Conservation (phyloP, 768 basidiomycete species). For the Leccinum subtestaceum region DNA sequence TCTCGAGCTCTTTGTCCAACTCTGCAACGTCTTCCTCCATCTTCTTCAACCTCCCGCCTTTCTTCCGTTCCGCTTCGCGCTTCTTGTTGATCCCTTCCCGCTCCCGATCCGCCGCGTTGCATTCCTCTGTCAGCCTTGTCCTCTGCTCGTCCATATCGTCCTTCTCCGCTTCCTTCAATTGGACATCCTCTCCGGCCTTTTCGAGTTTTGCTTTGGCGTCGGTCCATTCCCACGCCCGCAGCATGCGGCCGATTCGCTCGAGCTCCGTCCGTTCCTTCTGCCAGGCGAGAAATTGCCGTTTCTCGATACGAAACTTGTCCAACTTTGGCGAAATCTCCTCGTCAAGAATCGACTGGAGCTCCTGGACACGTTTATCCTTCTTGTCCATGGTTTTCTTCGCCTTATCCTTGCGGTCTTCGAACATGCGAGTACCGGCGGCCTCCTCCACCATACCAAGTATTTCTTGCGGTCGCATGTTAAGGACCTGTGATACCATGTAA, state of each 20-base stretch:
- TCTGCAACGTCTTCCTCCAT: slow-evolving; percentile 78
- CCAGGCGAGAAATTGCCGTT: slow-evolving; percentile 82
- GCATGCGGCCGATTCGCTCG: slow-evolving; percentile 74
- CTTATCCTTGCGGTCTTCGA: slow-evolving; percentile 97
- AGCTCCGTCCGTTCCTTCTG: slow-evolving; percentile 89
- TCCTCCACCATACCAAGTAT: slow-evolving; percentile 99
- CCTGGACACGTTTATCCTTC: slow-evolving; percentile 94
- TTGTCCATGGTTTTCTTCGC: slow-evolving; percentile 94
- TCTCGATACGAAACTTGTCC: slow-evolving; percentile 85
- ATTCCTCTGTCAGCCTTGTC: slow-evolving; percentile 52
- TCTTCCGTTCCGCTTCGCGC: slow-evolving; percentile 84
- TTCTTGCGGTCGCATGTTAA: slow-evolving; percentile 98
- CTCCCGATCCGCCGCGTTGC: slow-evolving; percentile 65
- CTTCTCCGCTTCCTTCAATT: slow-evolving; percentile 48
- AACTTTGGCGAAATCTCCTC: slow-evolving; percentile 96
- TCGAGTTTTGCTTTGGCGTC: slow-evolving; percentile 52
- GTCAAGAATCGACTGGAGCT: slow-evolving; percentile 71
- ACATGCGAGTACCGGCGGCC: slow-evolving; percentile 98
- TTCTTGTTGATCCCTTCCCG: slow-evolving; percentile 63
- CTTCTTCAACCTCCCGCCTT: slow-evolving; percentile 88
- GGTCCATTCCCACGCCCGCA: slow-evolving; percentile 89
- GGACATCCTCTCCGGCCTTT: slow-evolving; percentile 56
- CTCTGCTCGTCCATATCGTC: slow-evolving; percentile 45
- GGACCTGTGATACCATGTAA: slow-evolving; percentile 42
- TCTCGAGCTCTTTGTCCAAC: slow-evolving; percentile 76